A percentile compares a stretch with the other conserved stretches of the same genome.
Evolutionary conservation across 2,329 filamentous ascomycete species (phyloP).

Genomic region (Fusarium oxysporum): DNA sequence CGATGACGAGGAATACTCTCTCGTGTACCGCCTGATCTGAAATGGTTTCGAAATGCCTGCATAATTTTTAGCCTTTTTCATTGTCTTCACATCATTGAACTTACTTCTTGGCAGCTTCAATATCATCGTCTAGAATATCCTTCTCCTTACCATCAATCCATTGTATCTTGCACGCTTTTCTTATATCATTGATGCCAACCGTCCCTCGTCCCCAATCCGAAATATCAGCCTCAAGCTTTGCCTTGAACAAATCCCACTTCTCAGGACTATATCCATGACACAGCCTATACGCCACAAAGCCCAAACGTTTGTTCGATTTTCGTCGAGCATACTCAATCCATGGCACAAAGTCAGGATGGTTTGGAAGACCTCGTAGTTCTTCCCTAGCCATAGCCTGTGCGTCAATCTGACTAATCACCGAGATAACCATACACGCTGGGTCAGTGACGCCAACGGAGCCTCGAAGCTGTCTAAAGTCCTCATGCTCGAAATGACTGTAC

Average conservation of each 20-base stretch:
- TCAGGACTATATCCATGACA: conserved; percentile 34
- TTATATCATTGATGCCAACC: conserved; percentile 9
- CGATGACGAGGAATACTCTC: conserved; percentile 35
- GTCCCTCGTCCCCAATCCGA: conserved; percentile 42
- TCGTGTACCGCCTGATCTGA: not conserved
- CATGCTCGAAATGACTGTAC: not conserved
- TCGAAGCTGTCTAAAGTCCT: not conserved
- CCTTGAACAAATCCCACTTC: conserved; percentile 43
- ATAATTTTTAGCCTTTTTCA: not conserved
- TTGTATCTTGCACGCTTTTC: conserved; percentile 30
- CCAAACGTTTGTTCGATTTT: accelerated
- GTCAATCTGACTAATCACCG: conserved; percentile 6
- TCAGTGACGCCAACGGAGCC: not conserved
- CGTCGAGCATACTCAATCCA: conserved; percentile 26
- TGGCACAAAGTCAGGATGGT: not conserved
- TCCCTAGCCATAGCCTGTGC: conserved; percentile 17
- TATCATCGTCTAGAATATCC: conserved; percentile 27
- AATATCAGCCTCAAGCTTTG: conserved; percentile 42
- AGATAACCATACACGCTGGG: conserved; percentile 4
- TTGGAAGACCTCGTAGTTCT: conserved; percentile 16
- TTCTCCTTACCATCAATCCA: conserved; percentile 41
- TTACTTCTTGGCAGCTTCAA: conserved; percentile 41
- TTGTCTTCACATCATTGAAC: not conserved
- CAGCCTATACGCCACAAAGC: conserved; percentile 38
- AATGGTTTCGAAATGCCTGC: conserved; percentile 16